A percentile compares a stretch with the other conserved stretches of the same genome.
Evolutionary conservation across 305 asterid genomes (phyloP).

Genomic region (Fraxinus floribunda): DNA sequence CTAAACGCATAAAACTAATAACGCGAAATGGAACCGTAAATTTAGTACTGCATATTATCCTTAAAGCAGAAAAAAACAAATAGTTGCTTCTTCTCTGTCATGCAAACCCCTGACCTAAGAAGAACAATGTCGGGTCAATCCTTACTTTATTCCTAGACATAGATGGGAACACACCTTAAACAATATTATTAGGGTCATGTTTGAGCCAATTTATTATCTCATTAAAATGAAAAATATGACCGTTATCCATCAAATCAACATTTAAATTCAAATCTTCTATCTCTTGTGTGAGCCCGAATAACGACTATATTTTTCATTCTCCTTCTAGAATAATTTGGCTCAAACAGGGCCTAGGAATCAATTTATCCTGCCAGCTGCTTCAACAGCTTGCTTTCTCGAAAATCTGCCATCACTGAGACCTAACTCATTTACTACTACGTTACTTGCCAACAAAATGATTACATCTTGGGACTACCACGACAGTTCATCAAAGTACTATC

Average conservation of each 20-base stretch:
- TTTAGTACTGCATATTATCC: conserved; percentile 18
- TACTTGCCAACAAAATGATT: neutral
- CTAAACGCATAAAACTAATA: neutral
- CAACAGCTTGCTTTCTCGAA: conserved; percentile 46
- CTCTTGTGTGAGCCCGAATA: too few relatives aligned
- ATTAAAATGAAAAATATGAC: neutral
- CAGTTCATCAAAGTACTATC: neutral
- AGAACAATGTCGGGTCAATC: conserved; percentile 51
- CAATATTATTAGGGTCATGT: neutral
- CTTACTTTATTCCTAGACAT: conserved; percentile 46
- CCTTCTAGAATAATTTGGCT: too few relatives aligned
- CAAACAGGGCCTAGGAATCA: too few relatives aligned
- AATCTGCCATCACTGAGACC: too few relatives aligned
- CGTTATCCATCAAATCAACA: too few relatives aligned
- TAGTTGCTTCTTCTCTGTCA: conserved; percentile 72
- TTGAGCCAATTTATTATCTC: neutral
- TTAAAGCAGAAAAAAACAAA: conserved; percentile 20
- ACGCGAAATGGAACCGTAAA: conserved; percentile 38
- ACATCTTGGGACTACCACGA: neutral
- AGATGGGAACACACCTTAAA: conserved; percentile 21
- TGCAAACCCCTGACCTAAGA: conserved; percentile 31
- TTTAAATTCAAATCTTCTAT: too few relatives aligned
- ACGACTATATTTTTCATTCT: neutral
- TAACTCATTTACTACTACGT: too few relatives aligned
- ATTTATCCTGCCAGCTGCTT: conserved; percentile 51